Evolutionary conservation across 306 rosid species (phyloP).

Genomic region (Arachis stenosperma): DNA sequence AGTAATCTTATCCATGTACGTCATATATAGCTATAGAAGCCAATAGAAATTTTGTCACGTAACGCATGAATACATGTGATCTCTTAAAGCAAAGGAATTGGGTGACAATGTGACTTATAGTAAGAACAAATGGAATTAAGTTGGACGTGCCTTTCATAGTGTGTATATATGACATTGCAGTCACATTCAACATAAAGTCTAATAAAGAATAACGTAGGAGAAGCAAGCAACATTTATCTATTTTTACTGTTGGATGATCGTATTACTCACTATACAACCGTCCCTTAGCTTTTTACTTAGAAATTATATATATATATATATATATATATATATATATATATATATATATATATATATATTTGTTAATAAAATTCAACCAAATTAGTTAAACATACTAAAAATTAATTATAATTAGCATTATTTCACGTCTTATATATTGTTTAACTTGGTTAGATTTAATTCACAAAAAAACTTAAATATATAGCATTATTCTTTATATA

Average conservation of each 20-base stretch:
- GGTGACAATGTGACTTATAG: neutral
- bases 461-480: no score
- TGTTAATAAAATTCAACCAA: no score
- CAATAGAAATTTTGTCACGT: slow-evolving; percentile 38
- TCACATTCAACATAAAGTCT: neutral
- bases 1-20: slow-evolving; percentile 34
- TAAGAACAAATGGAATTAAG: neutral
- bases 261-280: no score
- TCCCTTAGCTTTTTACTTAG: no score
- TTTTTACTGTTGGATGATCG: neutral
- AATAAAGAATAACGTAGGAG: neutral
- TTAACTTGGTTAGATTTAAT: no score
- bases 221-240: neutral
- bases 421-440: no score
- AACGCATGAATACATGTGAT: slow-evolving; percentile 39
- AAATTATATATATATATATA: no score
- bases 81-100: slow-evolving; percentile 8
- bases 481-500: no score
- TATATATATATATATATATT: no score
- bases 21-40: slow-evolving; percentile 6
- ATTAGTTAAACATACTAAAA: no score
- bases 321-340: no score
- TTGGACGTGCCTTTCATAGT: slow-evolving; percentile 12
- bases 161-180: neutral
- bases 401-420: no score